Evolutionary conservation across 2,329 filamentous ascomycete genomes (phyloP).

Genomic region (Huntiella moniliformis): DNA sequence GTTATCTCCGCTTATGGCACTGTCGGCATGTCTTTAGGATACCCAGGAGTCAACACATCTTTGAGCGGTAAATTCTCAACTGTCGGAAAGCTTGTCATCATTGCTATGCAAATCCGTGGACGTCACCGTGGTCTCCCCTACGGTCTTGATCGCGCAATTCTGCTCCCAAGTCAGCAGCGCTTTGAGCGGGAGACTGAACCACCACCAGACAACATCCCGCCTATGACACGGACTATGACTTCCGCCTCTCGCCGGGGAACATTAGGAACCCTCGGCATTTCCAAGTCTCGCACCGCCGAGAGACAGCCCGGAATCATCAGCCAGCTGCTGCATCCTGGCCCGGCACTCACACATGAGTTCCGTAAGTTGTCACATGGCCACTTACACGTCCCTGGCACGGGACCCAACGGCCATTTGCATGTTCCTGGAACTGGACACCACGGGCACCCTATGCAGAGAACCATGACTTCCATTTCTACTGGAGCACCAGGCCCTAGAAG

Average conservation of each 20-base stretch:
- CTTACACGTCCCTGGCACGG: slow-evolving; percentile 2
- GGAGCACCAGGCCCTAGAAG: slow-evolving; percentile 2
- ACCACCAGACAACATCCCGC: slow-evolving; percentile 19
- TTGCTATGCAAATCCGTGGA: slow-evolving; percentile 51
- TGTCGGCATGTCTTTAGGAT: slow-evolving; percentile 78
- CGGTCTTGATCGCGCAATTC: slow-evolving; percentile 41
- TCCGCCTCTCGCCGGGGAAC: slow-evolving; percentile 16
- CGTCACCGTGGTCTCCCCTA: slow-evolving; percentile 51
- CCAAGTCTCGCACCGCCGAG: slow-evolving; percentile 14
- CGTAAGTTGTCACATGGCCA: slow-evolving; percentile 10
- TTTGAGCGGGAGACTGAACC: slow-evolving; percentile 34
- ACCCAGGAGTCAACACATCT: slow-evolving; percentile 53
- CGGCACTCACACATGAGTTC: slow-evolving; percentile 19
- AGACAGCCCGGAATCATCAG: slow-evolving; percentile 26
- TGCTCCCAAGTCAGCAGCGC: slow-evolving; percentile 37
- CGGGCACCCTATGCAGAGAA: not conserved
- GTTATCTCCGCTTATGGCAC: slow-evolving; percentile 86
- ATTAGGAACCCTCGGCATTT: slow-evolving; percentile 5
- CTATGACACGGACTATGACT: slow-evolving; percentile 21
- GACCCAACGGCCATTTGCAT: not conserved
- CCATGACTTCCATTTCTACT: slow-evolving; percentile 6
- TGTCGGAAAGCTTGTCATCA: slow-evolving; percentile 50
- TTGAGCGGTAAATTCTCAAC: slow-evolving; percentile 67
- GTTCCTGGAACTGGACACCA: not conserved
- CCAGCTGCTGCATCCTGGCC: slow-evolving; percentile 30